Conservation (phyloP, 306 rosid genomes). For the Delonix regia region DNA sequence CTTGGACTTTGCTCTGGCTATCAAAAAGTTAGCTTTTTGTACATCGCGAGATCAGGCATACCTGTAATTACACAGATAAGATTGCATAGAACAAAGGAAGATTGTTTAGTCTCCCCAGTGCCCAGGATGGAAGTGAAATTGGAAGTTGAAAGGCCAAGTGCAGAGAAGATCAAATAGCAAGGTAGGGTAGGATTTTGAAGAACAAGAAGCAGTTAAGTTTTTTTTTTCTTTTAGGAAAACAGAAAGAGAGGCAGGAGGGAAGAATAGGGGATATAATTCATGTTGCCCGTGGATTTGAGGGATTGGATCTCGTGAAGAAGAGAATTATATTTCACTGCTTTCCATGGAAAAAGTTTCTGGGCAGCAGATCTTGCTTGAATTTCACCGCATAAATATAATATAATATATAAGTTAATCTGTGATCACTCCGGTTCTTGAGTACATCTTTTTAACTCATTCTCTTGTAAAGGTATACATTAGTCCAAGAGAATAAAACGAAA, state of each 20-base stretch:
- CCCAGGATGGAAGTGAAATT: neutral
- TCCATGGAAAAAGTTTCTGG: conserved; percentile 41
- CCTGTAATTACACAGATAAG: neutral
- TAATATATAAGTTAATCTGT: neutral
- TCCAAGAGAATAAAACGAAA: neutral
- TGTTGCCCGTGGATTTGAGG: conserved; percentile 27
- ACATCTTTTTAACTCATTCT: neutral
- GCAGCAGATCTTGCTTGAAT: conserved; percentile 50
- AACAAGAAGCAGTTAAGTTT: conserved; percentile 13
- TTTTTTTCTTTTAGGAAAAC: neutral
- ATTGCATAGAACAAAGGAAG: neutral
- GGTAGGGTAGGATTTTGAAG: neutral
- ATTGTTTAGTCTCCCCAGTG: neutral
- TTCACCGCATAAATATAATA: conserved; percentile 26
- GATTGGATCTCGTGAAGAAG: conserved; percentile 71
- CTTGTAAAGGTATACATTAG: neutral
- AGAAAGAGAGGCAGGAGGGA: neutral
- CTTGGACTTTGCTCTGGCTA: neutral
- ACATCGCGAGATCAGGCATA: neutral
- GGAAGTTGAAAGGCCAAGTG: neutral
- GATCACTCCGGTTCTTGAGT: neutral
- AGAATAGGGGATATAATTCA: neutral
- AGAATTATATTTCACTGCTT: conserved; percentile 48
- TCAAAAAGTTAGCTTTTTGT: neutral
- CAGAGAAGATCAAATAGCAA: neutral